Evolutionary conservation across 306 rosid genomes (phyloP), one percentile per base, ranked within the genome.

Genomic region (Mimosa bimucronata): DNA sequence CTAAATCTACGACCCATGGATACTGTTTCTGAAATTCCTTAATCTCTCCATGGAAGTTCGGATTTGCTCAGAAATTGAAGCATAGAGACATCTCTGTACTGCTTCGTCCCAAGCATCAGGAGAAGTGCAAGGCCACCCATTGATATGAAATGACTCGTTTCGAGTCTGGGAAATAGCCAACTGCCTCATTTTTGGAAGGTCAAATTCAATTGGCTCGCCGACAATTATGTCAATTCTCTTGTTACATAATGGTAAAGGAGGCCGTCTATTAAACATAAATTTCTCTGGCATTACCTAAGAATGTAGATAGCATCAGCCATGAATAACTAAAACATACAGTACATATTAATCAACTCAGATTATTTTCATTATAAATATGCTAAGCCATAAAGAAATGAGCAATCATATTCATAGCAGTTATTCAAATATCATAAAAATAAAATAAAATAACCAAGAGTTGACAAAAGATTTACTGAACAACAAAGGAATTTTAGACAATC

Each of bases 231-330:
- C 66, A 41, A 95, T 77, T 71, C 88, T 89, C 92, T 91, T 95
- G 70, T 90, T 83, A 60, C 95, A 81, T 52, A 95, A 80, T 5
- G 98, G 98, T 64, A 95, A 38, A 18, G 77, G 93, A 82, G 98
- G 92, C 79, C 98, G 88, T 88, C 89, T 91, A 77, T 92, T 94
- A 76, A 85, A 88, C 44, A 79, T 62, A 80, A 21, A 90, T 9
- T 93, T 90, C 86, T 91, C 94, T 57, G 98, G 98, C 98, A 95
- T 91, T 84, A 92, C 91, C 97, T 94, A 83, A 23, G 76, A 85
- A 80, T 70, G 74, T 72, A 69, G 80, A 79, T 70, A 77, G 62
- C 46, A 75, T 23, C 66, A 73, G 23, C 75, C 52, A 55, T 79
- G 65, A 78, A 60, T 61, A 81, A 81, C 77, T 81, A 52, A 77